Evolutionary conservation across 2,329 filamentous ascomycete genomes (phyloP).

Genomic region (Scedosporium boydii): DNA sequence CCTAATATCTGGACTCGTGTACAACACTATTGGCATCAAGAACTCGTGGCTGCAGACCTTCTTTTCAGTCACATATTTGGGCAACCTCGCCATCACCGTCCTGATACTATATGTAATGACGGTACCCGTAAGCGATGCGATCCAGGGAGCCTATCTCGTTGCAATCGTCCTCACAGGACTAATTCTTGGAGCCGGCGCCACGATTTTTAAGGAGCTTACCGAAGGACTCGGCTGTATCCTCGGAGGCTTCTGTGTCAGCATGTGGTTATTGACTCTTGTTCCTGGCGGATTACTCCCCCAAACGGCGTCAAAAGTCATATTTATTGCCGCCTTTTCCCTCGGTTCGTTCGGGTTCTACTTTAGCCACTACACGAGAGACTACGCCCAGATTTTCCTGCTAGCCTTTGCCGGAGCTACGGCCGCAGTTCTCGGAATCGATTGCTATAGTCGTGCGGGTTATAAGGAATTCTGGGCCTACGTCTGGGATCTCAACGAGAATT

Average conservation of each 20-base stretch:
- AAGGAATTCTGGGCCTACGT: conserved; percentile 96
- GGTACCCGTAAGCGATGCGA: conserved; percentile 60
- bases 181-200: conserved; percentile 61
- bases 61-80: conserved; percentile 67
- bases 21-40: conserved; percentile 74
- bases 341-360: conserved; percentile 67
- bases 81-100: conserved; percentile 65
- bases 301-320: conserved; percentile 54
- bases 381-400: conserved; percentile 66
- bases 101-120: conserved; percentile 85
- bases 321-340: conserved; percentile 65
- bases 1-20: conserved; percentile 59
- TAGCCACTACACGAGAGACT: conserved; percentile 66
- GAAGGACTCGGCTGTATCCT: conserved; percentile 76
- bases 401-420: conserved; percentile 76
- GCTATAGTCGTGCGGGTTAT: conserved; percentile 77
- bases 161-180: conserved; percentile 64
- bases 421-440: conserved; percentile 77
- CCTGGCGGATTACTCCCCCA: conserved; percentile 63
- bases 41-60: conserved; percentile 72
- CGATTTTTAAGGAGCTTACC: conserved; percentile 76
- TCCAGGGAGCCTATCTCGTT: conserved; percentile 82
- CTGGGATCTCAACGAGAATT: conserved; percentile 69
- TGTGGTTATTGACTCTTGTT: conserved; percentile 81
- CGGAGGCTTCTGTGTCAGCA: conserved; percentile 74